A percentile compares a stretch with the other conserved stretches of the same genome.
These are phyloP conservation scores for Lepidium didymum DNA, from an alignment of 345 rosid genomes.

Conservation along the genomic window DNA sequence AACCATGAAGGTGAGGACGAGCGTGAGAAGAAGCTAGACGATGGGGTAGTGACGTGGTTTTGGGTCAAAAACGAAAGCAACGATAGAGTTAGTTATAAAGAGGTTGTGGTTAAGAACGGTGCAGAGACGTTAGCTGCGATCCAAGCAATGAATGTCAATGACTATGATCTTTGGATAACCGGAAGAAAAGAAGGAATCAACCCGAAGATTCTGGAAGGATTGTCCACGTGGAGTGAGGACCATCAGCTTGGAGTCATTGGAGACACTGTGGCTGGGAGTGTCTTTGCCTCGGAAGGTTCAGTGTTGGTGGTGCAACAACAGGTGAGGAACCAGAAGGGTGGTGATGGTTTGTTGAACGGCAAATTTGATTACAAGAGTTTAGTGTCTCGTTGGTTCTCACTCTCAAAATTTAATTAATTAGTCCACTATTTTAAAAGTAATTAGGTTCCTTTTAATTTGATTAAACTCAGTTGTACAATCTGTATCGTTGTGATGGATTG, in stretches of 20 bases:
- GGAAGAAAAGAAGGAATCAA: conserved; percentile 65
- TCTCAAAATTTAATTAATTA: conserved; percentile 2
- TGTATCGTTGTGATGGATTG: conserved; percentile 4
- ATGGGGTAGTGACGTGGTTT: conserved; percentile 68
- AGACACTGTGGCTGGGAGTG: conserved; percentile 46
- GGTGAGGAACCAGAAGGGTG: conserved; percentile 29
- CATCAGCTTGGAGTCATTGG: conserved; percentile 54
- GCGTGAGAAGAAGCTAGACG: conserved; percentile 66
- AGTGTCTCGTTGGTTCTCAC: conserved; percentile 1
- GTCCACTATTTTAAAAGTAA: background rate
- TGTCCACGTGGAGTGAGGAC: conserved; percentile 51
- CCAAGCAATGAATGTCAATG: conserved; percentile 37
- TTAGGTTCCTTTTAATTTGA: conserved; percentile 9
- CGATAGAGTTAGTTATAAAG: conserved; percentile 46
- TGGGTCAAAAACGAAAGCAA: conserved; percentile 66
- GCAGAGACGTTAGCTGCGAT: conserved; percentile 60
- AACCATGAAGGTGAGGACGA: conserved; percentile 51
- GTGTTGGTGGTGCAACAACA: conserved; percentile 75
- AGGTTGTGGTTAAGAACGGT: conserved; percentile 60
- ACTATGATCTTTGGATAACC: conserved; percentile 60
- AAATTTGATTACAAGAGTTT: conserved; percentile 25
- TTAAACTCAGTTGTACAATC: conserved; percentile 1
- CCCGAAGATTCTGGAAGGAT: conserved; percentile 49
- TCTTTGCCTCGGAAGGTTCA: conserved; percentile 44
- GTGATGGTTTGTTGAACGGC: conserved; percentile 28